Conservation (phyloP, 1,284 basidiomycete genomes). For the Entoloma clypeatum region DNA sequence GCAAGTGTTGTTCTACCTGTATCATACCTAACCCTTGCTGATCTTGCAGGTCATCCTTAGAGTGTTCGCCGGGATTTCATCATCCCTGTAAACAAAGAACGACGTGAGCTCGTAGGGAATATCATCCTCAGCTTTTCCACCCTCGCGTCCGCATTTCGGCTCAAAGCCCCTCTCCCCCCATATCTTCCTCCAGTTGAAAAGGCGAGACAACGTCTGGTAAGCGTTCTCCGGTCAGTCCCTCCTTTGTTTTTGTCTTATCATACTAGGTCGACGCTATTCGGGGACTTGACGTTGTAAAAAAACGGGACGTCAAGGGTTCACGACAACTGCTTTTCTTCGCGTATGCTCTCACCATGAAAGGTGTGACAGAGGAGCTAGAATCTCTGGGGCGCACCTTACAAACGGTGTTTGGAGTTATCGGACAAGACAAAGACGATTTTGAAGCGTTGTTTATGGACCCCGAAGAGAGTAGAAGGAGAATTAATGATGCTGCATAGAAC, state of each 20-base stretch:
- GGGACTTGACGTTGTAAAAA: slow-evolving; percentile 81
- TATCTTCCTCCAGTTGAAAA: slow-evolving; percentile 91
- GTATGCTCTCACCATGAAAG: slow-evolving; percentile 90
- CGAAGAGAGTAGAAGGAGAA: slow-evolving; percentile 17
- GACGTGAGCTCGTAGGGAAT: slow-evolving; percentile 91
- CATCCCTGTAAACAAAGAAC: slow-evolving; percentile 80
- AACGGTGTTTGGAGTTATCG: slow-evolving; percentile 85
- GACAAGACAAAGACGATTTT: slow-evolving; percentile 65
- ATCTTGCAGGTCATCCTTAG: slow-evolving; percentile 31
- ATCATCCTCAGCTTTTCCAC: slow-evolving; percentile 91
- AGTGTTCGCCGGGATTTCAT: slow-evolving; percentile 83
- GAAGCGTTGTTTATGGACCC: slow-evolving; percentile 55
- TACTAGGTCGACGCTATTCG: slow-evolving; percentile 73
- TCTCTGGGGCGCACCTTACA: slow-evolving; percentile 75
- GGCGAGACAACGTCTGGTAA: slow-evolving; percentile 73
- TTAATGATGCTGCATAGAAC: slow-evolving; percentile 18
- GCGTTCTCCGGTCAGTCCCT: slow-evolving; percentile 16
- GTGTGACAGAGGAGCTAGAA: slow-evolving; percentile 85
- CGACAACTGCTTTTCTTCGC: slow-evolving; percentile 90
- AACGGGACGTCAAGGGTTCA: slow-evolving; percentile 68
- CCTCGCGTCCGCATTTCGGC: slow-evolving; percentile 80
- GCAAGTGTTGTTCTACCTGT: slow-evolving; percentile 34
- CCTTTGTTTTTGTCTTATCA: not conserved
- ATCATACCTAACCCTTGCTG: slow-evolving; percentile 1
- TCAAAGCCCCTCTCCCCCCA: slow-evolving; percentile 90